Base-by-base conservation (phyloP, 257 asterid species). In the Ligustrum vulgare region DNA sequence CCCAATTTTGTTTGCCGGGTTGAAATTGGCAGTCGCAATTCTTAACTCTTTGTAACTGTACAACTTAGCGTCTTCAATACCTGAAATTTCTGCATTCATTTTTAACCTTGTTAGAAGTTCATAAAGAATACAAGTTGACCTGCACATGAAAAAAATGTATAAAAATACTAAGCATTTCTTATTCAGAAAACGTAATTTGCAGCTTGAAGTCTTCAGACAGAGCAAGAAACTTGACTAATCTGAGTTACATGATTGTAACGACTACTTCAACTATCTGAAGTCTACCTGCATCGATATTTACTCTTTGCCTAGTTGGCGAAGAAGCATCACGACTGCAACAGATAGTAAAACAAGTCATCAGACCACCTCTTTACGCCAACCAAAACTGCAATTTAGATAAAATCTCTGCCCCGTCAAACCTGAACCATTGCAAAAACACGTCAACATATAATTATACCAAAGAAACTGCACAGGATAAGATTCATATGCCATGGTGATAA, bases 1-100 rank as follows among this genome's bases (percentile, higher is more conserved):
- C n/a, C 98, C 98, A 56, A 94, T 89, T 86, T 88, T 92, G 67
- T 91, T 94, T 32, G 80, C 70, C 28, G 69, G 77, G 37, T 80
- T 82, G 75, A 92, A 94, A 74, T 91, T 82, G 23, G 79, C 84
- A 3, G 98, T 90, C 2, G 98, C 97, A 35, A 43, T 62, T 67
- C 64, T 82, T 77, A 94, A 71, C 75, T 94, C 97, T 80, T 71
- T 84, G 86, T 87, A 92, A 77, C 84, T 84, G 80, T 90, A 92
- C 69, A 87, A 75, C 79, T 76, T 86, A 25, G 87, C 85, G 77
- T 91, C 75, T 66, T 81, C 85, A 56, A 93, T 77, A 25, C 70
- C 77, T 35, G 88, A 85, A 79, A 90, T 82, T 81, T 90, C 98
- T 91, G 95, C 80, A 88, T 71, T 74, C 75, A 72, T 80, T 71